Conservation (phyloP, 2,329 filamentous ascomycete genomes). For the Zasmidium citrigriseum region DNA sequence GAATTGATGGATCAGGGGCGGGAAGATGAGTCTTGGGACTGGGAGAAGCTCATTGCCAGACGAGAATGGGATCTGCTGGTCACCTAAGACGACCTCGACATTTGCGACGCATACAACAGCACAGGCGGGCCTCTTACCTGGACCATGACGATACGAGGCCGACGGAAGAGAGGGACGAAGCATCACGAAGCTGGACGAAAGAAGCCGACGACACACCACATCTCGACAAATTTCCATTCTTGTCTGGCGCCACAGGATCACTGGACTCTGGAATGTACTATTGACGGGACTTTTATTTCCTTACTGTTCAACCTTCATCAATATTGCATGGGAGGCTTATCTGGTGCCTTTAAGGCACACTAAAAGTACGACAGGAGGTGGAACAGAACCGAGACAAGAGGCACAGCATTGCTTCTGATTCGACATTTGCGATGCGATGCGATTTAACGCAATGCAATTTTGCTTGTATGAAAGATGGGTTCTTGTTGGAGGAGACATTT, state of each 20-base stretch:
- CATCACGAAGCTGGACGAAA: no score
- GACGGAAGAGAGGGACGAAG: no score
- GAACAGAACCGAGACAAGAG: neutral
- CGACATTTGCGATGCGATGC: no score
- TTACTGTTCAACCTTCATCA: neutral
- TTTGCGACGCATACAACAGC: neutral
- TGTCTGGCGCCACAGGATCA: neutral
- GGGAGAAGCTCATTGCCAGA: conserved; percentile 60
- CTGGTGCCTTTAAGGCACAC: neutral
- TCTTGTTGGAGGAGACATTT: neutral
- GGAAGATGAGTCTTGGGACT: conserved; percentile 63
- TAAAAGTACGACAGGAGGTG: conserved; percentile 3
- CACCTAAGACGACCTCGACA: conserved; percentile 45
- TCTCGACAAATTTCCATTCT: no score
- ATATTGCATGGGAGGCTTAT: neutral
- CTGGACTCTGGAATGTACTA: neutral
- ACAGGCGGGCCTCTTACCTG: neutral
- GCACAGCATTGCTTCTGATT: no score
- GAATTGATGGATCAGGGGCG: conserved; percentile 57
- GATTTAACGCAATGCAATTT: no score
- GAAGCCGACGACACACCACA: no score
- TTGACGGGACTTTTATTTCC: neutral
- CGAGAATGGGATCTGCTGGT: conserved; percentile 64
- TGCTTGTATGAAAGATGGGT: no score
- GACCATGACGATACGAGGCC: neutral